Evolutionary conservation across 2,329 filamentous ascomycete species (phyloP).

Genomic region (Pseudogymnoascus sp.): DNA sequence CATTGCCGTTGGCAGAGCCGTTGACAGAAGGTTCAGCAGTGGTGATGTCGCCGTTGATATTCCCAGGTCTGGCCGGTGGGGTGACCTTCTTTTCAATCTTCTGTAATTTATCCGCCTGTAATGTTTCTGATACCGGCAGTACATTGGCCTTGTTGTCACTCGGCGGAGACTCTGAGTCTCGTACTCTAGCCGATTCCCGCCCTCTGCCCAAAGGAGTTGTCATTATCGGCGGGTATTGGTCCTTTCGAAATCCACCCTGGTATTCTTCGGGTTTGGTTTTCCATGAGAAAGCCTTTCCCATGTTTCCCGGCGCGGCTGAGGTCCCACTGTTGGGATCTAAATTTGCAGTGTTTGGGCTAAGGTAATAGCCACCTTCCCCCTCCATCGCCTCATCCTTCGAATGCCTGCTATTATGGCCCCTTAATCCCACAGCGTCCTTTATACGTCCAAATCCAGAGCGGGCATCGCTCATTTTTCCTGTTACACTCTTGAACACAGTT

Average conservation of each 20-base stretch:
- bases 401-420: slow-evolving; percentile 45
- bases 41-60: slow-evolving; percentile 27
- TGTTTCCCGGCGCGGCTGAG: slow-evolving; percentile 21
- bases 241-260: slow-evolving; percentile 26
- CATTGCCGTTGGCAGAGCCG: slow-evolving; percentile 52
- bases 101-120: background rate
- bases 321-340: slow-evolving; percentile 12
- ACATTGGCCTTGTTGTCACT: slow-evolving; percentile 13
- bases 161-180: slow-evolving; percentile 13
- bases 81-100: background rate
- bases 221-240: slow-evolving; percentile 13
- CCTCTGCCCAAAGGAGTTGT: slow-evolving; percentile 1
- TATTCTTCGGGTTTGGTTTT: slow-evolving; percentile 59
- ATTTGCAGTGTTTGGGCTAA: slow-evolving; percentile 17
- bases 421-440: slow-evolving; percentile 68
- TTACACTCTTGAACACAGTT: slow-evolving; percentile 70
- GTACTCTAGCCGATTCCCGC: slow-evolving; percentile 4
- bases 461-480: slow-evolving; percentile 71
- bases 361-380: slow-evolving; percentile 20
- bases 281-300: slow-evolving; percentile 53
- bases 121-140: slow-evolving; percentile 9
- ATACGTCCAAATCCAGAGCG: slow-evolving; percentile 77
- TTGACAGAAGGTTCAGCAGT: slow-evolving; percentile 46
- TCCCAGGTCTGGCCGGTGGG: background rate
- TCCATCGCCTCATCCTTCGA: slow-evolving; percentile 45